phyloP scores from a whole-genome alignment of 1,284 basidiomycete species.

The Rhodofomes roseus region DNA sequence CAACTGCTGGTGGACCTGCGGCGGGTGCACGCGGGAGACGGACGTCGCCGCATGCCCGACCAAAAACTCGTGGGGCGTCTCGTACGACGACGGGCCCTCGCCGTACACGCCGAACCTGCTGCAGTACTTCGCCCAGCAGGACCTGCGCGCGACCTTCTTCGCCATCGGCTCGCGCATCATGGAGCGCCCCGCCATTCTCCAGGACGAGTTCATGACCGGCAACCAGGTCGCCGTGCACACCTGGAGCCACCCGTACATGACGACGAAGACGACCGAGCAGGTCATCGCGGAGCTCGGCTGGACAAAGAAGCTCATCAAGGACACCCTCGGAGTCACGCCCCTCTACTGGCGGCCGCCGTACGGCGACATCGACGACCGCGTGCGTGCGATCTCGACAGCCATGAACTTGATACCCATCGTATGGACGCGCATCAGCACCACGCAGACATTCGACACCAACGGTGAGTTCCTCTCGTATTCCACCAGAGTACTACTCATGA shows the following conservation, averaged over 20 bases:
- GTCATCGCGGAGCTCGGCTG: constrained; percentile 89
- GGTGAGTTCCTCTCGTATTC: constrained; percentile 41
- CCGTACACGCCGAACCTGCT: constrained; percentile 79
- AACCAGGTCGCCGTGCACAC: constrained; percentile 73
- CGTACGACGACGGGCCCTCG: constrained; percentile 78
- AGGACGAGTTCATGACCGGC: constrained; percentile 67
- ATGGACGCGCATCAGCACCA: constrained; percentile 59
- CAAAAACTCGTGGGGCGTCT: constrained; percentile 67
- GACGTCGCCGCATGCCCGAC: constrained; percentile 76
- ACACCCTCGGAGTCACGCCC: constrained; percentile 70
- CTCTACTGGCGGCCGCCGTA: constrained; percentile 64
- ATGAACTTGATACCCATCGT: constrained; percentile 68
- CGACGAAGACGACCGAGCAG: constrained; percentile 76
- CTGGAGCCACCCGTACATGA: constrained; percentile 68
- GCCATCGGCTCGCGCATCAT: constrained; percentile 78
- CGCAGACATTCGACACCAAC: constrained; percentile 60
- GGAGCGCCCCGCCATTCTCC: constrained; percentile 57
- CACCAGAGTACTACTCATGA: background rate
- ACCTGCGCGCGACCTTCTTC: constrained; percentile 85
- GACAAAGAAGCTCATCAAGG: constrained; percentile 82
- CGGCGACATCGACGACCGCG: constrained; percentile 76
- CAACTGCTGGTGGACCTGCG: constrained; percentile 88
- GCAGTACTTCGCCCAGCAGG: constrained; percentile 58
- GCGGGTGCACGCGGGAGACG: constrained; percentile 63
- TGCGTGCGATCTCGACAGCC: constrained; percentile 70